Percentiles rank a stretch among this genome's conserved stretches.
Conservation (phyloP, 148 eudicot genomes). For the Rhododendron williamsianum region DNA sequence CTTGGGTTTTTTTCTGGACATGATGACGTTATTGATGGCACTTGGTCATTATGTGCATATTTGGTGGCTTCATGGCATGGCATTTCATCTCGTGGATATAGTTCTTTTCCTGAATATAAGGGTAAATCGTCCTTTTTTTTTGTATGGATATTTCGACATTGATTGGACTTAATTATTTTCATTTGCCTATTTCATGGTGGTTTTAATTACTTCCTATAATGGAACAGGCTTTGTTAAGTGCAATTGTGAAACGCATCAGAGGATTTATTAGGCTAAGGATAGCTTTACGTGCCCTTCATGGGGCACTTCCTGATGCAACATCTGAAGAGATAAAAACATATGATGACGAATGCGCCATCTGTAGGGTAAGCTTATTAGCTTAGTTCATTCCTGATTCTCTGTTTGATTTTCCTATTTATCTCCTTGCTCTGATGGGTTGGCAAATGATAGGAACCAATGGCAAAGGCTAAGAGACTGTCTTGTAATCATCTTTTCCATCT, state of each 20-base stretch:
- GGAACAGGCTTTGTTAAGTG: slow-evolving; percentile 77
- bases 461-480: slow-evolving; percentile 90
- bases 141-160: not conserved
- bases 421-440: slow-evolving; percentile 5
- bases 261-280: slow-evolving; percentile 71
- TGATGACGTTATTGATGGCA: slow-evolving; percentile 73
- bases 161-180: not conserved
- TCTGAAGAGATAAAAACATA: slow-evolving; percentile 71
- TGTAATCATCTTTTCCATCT: slow-evolving; percentile 97
- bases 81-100: slow-evolving; percentile 89
- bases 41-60: slow-evolving; percentile 87
- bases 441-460: slow-evolving; percentile 91
- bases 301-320: slow-evolving; percentile 97
- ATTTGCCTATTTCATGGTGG: not conserved
- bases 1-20: slow-evolving; percentile 81
- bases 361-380: slow-evolving; percentile 54
- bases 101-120: slow-evolving; percentile 89
- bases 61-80: slow-evolving; percentile 99
- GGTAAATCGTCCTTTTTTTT: slow-evolving; percentile 62
- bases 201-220: not conserved
- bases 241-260: slow-evolving; percentile 70
- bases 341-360: slow-evolving; percentile 97
- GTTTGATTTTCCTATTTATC: slow-evolving; percentile 6
- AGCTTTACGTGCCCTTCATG: slow-evolving; percentile 88
- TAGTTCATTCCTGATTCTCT: not conserved